Evolutionary conservation across 768 basidiomycete species (phyloP).

Genomic region (Lactifluus pinguis): DNA sequence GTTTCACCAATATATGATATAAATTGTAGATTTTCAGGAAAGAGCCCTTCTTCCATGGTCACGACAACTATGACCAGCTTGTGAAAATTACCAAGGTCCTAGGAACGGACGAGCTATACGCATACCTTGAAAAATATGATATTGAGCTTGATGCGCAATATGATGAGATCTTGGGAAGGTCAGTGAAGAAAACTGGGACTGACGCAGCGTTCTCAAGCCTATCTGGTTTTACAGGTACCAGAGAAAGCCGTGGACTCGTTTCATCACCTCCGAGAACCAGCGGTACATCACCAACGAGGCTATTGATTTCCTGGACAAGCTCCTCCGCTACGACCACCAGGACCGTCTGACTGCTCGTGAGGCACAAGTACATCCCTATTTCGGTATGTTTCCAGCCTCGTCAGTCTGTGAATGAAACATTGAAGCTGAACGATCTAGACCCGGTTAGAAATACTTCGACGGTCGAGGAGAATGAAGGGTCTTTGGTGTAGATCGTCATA

Average conservation of each 20-base stretch:
- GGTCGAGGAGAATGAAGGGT: constrained; percentile 55
- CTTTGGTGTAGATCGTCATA: constrained; percentile 28
- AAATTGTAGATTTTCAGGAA: constrained; percentile 85
- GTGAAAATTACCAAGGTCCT: constrained; percentile 98
- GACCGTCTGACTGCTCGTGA: constrained; percentile 92
- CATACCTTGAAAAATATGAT: constrained; percentile 90
- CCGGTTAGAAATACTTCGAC: constrained; percentile 51
- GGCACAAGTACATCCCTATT: constrained; percentile 89
- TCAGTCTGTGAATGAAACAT: constrained; percentile 16
- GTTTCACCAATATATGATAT: not conserved
- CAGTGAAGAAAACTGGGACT: constrained; percentile 17
- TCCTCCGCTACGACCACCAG: constrained; percentile 95
- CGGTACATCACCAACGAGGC: constrained; percentile 95
- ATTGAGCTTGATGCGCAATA: constrained; percentile 95
- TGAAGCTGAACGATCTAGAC: constrained; percentile 36
- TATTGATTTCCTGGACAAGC: constrained; percentile 91
- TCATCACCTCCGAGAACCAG: constrained; percentile 93
- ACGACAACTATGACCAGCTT: constrained; percentile 97
- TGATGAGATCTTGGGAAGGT: constrained; percentile 88
- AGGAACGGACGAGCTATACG: constrained; percentile 90
- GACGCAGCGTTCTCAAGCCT: constrained; percentile 4
- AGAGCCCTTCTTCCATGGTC: constrained; percentile 98
- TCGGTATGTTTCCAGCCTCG: constrained; percentile 42
- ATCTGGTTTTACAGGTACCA: constrained; percentile 51
- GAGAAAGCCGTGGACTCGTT: constrained; percentile 90